Base-by-base conservation (phyloP, 208 protist species). In the Crithidia brevicula region DNA sequence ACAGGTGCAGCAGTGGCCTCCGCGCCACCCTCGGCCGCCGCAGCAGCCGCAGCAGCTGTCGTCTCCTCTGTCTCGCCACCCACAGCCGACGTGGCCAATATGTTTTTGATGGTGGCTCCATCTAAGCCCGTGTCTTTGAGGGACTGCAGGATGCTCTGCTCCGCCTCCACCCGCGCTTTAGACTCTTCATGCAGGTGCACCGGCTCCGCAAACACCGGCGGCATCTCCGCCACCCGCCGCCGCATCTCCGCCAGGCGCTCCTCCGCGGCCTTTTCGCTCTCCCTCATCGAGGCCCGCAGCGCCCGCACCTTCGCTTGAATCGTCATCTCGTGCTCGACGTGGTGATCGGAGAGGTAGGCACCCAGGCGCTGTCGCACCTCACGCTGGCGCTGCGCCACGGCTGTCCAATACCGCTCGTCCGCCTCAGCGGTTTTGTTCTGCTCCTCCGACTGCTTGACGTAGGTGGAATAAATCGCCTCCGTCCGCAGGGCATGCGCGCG, bases 171-270 rank as follows among this genome's bases (percentile, higher is more conserved):
- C 30, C 87, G 81, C 8, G 71, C 75, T 73, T 85, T 85, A 18
- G 81, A 78, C n/a, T 83, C 50, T 42, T 89, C 81, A 56, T 88
- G 78, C 42, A 92, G 74, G 46, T 91, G 78, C 23, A 72, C 77
- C 45, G 88, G 86, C 71, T 96, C 91, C 16, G 86, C 83, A 81
- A 96, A 86, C 43, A 96, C 67, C 27, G 91, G 91, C 28, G 91
- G 91, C 70, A 94, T 82, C 61, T 83, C 77, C 25, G 77, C 79
- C 46, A 96, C 88, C 47, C 85, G 85, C 64, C 40, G 59, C 31
- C 51, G 57, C 88, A 94, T 96, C 74, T 92, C 86, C 3, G 54
- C 52, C 54, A 96, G 71, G 40, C 81, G 76, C 68, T 79, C 71
- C 38, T 77, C 28, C 1, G 86, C 79, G 0, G 74, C 74, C 52